A percentile compares a stretch with the other conserved stretches of the same genome.
These are phyloP conservation scores for Harrya chromipes DNA, from an alignment of 768 basidiomycete genomes.

Conservation along the genomic window DNA sequence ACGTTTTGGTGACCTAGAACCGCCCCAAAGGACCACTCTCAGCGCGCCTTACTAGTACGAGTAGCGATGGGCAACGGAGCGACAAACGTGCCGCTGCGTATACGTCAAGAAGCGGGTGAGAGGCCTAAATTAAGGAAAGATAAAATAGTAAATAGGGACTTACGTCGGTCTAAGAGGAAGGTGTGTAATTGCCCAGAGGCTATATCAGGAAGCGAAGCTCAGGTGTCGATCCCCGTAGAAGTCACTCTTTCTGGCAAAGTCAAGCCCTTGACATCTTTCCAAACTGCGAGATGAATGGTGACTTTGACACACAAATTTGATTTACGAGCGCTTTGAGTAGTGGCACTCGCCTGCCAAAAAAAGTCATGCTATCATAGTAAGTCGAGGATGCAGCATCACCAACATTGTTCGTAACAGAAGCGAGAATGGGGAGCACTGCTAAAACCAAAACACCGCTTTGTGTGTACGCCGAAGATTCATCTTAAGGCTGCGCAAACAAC, in stretches of 20 bases:
- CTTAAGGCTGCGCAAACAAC: conserved; percentile 20
- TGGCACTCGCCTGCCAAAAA: not conserved
- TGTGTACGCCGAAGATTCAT: conserved; percentile 22
- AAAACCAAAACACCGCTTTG: conserved; percentile 14
- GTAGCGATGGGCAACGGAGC: not conserved
- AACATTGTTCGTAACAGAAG: not conserved
- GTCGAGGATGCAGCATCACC: not conserved
- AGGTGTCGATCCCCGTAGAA: conserved; percentile 27
- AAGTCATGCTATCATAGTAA: not conserved
- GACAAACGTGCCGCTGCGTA: conserved; percentile 18
- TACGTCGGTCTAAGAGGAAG: conserved; percentile 13
- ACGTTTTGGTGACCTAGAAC: conserved; percentile 3
- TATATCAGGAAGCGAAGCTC: conserved; percentile 27
- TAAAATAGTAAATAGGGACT: conserved; percentile 1
- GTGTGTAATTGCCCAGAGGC: conserved; percentile 9
- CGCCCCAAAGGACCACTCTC: not conserved
- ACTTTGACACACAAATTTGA: not conserved
- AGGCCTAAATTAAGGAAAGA: conserved; percentile 2
- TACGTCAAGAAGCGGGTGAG: conserved; percentile 22
- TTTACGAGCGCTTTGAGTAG: not conserved
- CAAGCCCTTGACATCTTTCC: conserved; percentile 22
- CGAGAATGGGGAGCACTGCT: conserved; percentile 3
- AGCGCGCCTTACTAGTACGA: conserved; percentile 4
- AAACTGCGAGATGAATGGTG: conserved; percentile 10
- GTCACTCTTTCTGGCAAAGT: conserved; percentile 15